phyloP scores from a whole-genome alignment of 1,139 yeast genomes.

The Yarrowia galli region DNA sequence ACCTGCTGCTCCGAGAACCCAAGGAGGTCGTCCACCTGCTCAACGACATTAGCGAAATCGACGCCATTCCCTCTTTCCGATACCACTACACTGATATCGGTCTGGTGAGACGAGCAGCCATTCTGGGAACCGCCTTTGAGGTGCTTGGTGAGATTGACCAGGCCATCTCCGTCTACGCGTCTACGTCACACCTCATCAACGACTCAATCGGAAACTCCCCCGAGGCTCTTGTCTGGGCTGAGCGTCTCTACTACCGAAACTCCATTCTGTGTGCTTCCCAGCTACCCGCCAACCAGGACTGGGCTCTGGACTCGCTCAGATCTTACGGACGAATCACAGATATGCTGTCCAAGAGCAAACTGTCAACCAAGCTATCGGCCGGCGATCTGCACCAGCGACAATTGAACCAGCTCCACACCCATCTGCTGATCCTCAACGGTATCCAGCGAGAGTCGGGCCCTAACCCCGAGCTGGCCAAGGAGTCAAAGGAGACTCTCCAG shows the following conservation, averaged over 20 bases:
- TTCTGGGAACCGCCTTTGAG: slow-evolving; percentile 47
- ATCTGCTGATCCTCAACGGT: slow-evolving; percentile 42
- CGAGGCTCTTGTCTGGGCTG: slow-evolving; percentile 46
- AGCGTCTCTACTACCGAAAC: slow-evolving; percentile 44
- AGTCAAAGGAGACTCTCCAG: slow-evolving; percentile 36
- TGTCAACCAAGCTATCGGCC: slow-evolving; percentile 11
- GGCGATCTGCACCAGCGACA: slow-evolving; percentile 40
- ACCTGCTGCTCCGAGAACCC: slow-evolving; percentile 36
- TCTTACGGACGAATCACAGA: slow-evolving; percentile 43
- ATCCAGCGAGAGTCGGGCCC: slow-evolving; percentile 41
- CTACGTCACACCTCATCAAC: slow-evolving; percentile 39
- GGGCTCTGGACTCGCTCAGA: slow-evolving; percentile 43
- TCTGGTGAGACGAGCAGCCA: slow-evolving; percentile 44
- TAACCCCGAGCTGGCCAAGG: slow-evolving; percentile 33
- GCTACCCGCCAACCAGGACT: slow-evolving; percentile 40
- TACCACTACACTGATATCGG: slow-evolving; percentile 44
- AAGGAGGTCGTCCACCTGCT: slow-evolving; percentile 21
- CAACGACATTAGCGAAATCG: slow-evolving; percentile 20
- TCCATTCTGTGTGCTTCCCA: slow-evolving; percentile 42
- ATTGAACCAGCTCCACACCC: slow-evolving; percentile 42
- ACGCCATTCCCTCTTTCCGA: slow-evolving; percentile 32
- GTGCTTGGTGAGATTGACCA: slow-evolving; percentile 42
- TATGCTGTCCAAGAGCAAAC: slow-evolving; percentile 38
- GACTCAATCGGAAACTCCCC: slow-evolving; percentile 39
- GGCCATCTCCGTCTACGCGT: slow-evolving; percentile 45